These are phyloP conservation scores for Baudoinia panamericana DNA, from an alignment of 495 filamentous ascomycete genomes.

Conservation along the genomic window DNA sequence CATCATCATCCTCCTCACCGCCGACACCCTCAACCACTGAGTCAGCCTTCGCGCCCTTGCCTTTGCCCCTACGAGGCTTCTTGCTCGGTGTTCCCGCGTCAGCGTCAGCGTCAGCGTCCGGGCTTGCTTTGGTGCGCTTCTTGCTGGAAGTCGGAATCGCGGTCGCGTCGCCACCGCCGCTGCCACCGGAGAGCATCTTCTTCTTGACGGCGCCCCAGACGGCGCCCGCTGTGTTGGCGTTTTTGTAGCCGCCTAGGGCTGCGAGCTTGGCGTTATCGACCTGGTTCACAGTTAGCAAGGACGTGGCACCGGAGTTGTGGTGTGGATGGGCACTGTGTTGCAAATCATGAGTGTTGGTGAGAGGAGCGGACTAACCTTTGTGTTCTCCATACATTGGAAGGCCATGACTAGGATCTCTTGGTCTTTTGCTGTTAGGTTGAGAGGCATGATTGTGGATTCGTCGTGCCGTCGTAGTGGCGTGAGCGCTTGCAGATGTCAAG, in stretches of 20 bases:
- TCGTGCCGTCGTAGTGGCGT: no score
- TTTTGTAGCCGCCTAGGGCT: slow-evolving; percentile 29
- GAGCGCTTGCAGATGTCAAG: no score
- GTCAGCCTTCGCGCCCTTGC: neutral
- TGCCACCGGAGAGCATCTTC: slow-evolving; percentile 1
- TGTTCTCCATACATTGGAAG: slow-evolving; percentile 17
- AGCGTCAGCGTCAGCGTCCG: neutral
- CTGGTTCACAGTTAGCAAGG: slow-evolving; percentile 15
- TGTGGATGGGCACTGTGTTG: neutral
- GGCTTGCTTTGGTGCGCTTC: neutral
- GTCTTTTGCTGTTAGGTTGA: slow-evolving; percentile 6
- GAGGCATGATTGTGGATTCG: neutral
- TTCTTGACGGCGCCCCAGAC: slow-evolving; percentile 22
- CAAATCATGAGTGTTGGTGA: neutral
- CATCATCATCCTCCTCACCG: neutral
- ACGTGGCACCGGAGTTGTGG: neutral
- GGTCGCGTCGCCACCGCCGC: neutral
- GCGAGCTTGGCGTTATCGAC: slow-evolving; percentile 32
- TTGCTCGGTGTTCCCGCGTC: slow-evolving; percentile 2
- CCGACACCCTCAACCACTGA: neutral
- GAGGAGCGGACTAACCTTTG: slow-evolving; percentile 9
- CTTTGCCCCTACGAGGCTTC: neutral
- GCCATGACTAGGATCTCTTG: slow-evolving; percentile 9
- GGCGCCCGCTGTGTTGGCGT: slow-evolving; percentile 24
- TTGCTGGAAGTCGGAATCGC: neutral